These are phyloP conservation scores for Tubosaeta sp. DNA, from an alignment of 768 basidiomycete species.

Conservation along the genomic window DNA sequence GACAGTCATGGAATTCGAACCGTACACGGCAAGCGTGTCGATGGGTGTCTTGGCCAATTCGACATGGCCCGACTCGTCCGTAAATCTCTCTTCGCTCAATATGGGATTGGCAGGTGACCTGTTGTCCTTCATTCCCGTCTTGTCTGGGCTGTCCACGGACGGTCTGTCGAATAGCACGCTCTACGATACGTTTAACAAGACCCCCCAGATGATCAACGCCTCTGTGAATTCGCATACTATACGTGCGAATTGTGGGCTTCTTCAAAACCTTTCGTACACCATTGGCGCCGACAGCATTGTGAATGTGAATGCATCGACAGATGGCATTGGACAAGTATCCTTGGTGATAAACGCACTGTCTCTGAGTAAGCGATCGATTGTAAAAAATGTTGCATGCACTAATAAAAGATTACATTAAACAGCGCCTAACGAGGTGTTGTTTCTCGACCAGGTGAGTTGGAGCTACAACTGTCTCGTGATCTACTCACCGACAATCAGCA, in stretches of 20 bases:
- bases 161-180: background rate
- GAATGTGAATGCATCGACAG: background rate
- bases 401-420: background rate
- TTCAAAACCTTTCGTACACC: background rate
- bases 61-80: background rate
- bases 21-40: background rate
- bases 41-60: background rate
- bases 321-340: background rate
- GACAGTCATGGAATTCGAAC: background rate
- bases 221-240: background rate
- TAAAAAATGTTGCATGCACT: background rate
- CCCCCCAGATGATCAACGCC: background rate
- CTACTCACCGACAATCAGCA: background rate
- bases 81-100: background rate
- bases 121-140: background rate
- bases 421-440: background rate
- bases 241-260: too few species aligned
- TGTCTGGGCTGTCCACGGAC: too few species aligned
- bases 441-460: background rate
- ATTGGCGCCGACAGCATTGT: background rate
- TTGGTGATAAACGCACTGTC: background rate
- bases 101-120: background rate
- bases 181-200: background rate
- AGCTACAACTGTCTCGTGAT: background rate
- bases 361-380: background rate